Percentiles rank a stretch among this genome's conserved stretches.
Evolutionary conservation across 352 stramenopile species (phyloP).

Genomic region (Bremia lactucae): DNA sequence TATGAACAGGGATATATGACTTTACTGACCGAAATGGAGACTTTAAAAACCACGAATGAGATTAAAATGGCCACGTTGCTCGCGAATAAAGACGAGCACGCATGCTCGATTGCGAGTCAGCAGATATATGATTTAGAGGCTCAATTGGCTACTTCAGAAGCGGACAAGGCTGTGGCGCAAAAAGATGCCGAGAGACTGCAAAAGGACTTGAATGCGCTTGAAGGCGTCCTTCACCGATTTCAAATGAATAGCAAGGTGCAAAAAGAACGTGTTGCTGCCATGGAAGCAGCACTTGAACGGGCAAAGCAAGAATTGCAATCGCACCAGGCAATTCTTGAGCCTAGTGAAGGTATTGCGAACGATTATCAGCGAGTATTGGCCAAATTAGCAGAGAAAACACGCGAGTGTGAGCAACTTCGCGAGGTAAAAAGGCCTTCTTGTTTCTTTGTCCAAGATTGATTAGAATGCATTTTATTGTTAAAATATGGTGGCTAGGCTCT

Average conservation of each 20-base stretch:
- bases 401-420: conserved; percentile 57
- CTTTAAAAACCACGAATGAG: conserved; percentile 31
- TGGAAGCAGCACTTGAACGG: conserved; percentile 37
- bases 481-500: conserved; percentile 25
- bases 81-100: conserved; percentile 35
- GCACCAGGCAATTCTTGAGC: conserved; percentile 2
- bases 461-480: not conserved
- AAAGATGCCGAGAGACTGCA: conserved; percentile 51
- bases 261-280: conserved; percentile 31
- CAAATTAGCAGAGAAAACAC: conserved; percentile 44
- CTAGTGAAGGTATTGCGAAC: conserved; percentile 12
- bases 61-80: conserved; percentile 41
- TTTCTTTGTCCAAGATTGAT: not conserved
- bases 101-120: conserved; percentile 40
- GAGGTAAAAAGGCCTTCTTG: conserved; percentile 42
- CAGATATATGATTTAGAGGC: conserved; percentile 54
- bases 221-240: conserved; percentile 57
- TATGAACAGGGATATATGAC: conserved; percentile 64
- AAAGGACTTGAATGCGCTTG: conserved; percentile 38
- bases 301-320: conserved; percentile 13
- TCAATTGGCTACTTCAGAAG: conserved; percentile 36
- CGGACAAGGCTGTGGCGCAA: conserved; percentile 45
- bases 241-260: conserved; percentile 43
- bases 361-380: conserved; percentile 47
- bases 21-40: conserved; percentile 41